Evolutionary conservation across 2,329 filamentous ascomycete species (phyloP).

Genomic region (Exophiala spinifera): DNA sequence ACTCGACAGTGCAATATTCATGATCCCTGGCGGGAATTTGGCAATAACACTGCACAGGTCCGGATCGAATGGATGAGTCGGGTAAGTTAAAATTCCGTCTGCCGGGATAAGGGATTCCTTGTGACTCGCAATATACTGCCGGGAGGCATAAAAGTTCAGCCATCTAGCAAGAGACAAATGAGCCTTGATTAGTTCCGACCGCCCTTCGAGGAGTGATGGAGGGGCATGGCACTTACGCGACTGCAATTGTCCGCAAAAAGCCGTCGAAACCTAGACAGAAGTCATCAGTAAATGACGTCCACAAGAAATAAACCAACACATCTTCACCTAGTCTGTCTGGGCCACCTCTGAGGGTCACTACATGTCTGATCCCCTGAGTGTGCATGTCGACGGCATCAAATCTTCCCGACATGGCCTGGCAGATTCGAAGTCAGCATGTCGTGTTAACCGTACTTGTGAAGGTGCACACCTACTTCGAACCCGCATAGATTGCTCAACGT

Average conservation of each 20-base stretch:
- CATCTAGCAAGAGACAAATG: conserved; percentile 6
- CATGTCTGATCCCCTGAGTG: conserved; percentile 15
- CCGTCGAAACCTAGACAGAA: conserved; percentile 14
- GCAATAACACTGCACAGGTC: conserved; percentile 12
- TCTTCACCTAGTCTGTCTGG: conserved; percentile 8
- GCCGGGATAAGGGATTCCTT: conserved; percentile 7
- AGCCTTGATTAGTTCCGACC: conserved; percentile 10
- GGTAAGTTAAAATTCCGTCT: conserved; percentile 13
- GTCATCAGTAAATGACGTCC: no score
- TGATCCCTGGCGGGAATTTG: conserved; percentile 7
- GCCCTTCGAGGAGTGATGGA: not conserved
- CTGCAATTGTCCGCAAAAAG: conserved; percentile 11
- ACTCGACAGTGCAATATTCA: conserved; percentile 14
- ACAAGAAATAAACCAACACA: no score
- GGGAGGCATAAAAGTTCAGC: conserved; percentile 16
- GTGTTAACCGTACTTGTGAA: not conserved
- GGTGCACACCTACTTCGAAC: conserved; percentile 9
- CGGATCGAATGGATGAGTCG: conserved; percentile 17
- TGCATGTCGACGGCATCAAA: conserved; percentile 19
- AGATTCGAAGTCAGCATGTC: not conserved
- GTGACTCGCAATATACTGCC: conserved; percentile 5
- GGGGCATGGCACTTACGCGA: conserved; percentile 10
- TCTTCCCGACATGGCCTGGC: conserved; percentile 16
- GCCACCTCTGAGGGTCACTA: conserved; percentile 12
- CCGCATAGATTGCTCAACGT: conserved; percentile 14